Evolutionary conservation across 1,139 yeast species (phyloP), one percentile per base, ranked within the genome.

Genomic region (Candida dubliniensis): DNA sequence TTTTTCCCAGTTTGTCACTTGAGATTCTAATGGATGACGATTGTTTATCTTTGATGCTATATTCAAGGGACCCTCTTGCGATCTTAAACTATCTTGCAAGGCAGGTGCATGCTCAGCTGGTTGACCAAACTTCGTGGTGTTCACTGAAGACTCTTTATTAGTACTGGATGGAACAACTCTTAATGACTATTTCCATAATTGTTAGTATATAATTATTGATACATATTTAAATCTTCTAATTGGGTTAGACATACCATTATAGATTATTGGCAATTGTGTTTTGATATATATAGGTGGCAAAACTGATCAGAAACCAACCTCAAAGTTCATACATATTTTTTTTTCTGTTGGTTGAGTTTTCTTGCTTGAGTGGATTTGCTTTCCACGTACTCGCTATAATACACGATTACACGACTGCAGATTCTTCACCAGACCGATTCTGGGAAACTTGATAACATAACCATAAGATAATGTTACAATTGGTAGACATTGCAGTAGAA

Each of bases 21-120:
- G 79, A 10, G 77, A 58, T 61, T 93, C 95, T 52, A 93, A 73
- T 7, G 98, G 98, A 64, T 93, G 99, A 62, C 88, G 83, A 57
- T 84, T 82, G 62, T 88, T 89, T 57, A 89, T 69, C 54, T 81
- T 79, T 18, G 93, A 78, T 9, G 89, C 77, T 50, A 87, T 68
- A 38, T 74, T 76, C 31, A 78, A 58, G 8, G 87, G 86, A 3
- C 87, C 87, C 51, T 79, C 77, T 41, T 74, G 77, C 2, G 77
- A 67, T 60, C 80, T 76, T 43, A 82, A 67, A 12, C 77, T 75
- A 57, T 82, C 87, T 48, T 76, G 82, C 44, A 82, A 66, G 1
- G 76, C 84, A 27, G 85, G 86, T 0, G 84, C 84, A 39, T 81
- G 80, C 15, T 75, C 76, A 1, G 87, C 83, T 1, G 71, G 57